Conservation (phyloP, 495 filamentous ascomycete species). For the Neurospora sp. region DNA sequence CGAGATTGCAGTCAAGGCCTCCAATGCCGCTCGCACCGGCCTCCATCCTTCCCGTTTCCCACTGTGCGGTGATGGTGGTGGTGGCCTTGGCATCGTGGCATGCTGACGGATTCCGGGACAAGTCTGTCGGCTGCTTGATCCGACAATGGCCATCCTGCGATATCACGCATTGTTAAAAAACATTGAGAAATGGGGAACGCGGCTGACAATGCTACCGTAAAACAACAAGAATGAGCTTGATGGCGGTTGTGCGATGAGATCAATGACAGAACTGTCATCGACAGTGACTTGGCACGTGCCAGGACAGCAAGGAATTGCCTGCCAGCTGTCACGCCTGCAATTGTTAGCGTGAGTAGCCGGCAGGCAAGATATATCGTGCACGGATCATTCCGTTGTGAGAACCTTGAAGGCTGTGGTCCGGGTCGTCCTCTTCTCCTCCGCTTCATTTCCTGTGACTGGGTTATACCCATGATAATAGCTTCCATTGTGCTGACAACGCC, state of each 20-base stretch:
- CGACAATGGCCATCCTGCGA: neutral
- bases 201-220: neutral
- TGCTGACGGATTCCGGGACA: slow-evolving; percentile 11
- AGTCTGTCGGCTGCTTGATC: neutral
- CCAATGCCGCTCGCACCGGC: neutral
- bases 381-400: neutral
- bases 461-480: neutral
- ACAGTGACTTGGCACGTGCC: neutral
- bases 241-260: neutral
- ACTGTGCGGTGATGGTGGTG: neutral
- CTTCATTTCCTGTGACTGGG: neutral
- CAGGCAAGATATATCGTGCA: neutral
- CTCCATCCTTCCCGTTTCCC: neutral
- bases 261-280: neutral
- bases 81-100: neutral
- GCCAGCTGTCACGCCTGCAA: neutral
- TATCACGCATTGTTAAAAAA: neutral
- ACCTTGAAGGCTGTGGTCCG: neutral
- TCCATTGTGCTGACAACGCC: neutral
- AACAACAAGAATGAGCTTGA: neutral
- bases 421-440: neutral
- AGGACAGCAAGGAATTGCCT: neutral
- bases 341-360: neutral
- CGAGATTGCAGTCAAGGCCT: slow-evolving; percentile 8
- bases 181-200: neutral